These are phyloP conservation scores for Cyclotella cryptica DNA, from an alignment of 108 stramenopile species.

Conservation along the genomic window DNA sequence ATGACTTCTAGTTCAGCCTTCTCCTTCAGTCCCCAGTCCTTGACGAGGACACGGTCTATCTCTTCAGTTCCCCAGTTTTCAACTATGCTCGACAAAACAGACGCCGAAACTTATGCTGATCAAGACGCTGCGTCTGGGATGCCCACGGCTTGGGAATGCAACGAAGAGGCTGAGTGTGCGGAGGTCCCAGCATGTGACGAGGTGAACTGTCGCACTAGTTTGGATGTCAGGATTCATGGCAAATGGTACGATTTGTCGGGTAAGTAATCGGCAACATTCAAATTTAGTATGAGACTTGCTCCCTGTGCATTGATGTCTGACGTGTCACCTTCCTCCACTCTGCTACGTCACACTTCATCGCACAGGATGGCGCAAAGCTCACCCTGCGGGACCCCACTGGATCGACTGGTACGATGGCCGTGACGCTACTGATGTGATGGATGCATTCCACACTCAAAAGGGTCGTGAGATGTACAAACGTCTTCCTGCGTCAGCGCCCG, in stretches of 20 bases:
- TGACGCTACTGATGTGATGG: constrained; percentile 96
- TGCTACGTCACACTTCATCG: background rate
- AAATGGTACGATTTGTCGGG: constrained; percentile 91
- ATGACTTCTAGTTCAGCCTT: constrained; percentile 20
- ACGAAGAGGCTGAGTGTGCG: constrained; percentile 77
- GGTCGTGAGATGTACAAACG: constrained; percentile 82
- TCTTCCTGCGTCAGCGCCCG: constrained; percentile 64
- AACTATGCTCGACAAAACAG: constrained; percentile 21
- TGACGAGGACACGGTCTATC: constrained; percentile 4
- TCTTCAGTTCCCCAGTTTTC: constrained; percentile 38
- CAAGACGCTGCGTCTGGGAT: background rate
- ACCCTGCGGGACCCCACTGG: constrained; percentile 93
- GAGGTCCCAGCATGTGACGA: constrained; percentile 73
- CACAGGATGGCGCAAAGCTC: constrained; percentile 85
- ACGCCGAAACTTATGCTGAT: background rate
- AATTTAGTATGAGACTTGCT: background rate
- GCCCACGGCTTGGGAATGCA: constrained; percentile 69
- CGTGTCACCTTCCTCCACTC: background rate
- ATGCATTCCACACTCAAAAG: constrained; percentile 88
- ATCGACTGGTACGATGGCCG: constrained; percentile 93
- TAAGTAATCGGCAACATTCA: constrained; percentile 13
- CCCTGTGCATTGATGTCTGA: background rate
- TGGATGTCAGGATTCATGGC: constrained; percentile 88
- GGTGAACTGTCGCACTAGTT: constrained; percentile 64
- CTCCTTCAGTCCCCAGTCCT: constrained; percentile 20